Base-by-base conservation (phyloP, 139 green algal genomes). In the Volvox africanus region DNA sequence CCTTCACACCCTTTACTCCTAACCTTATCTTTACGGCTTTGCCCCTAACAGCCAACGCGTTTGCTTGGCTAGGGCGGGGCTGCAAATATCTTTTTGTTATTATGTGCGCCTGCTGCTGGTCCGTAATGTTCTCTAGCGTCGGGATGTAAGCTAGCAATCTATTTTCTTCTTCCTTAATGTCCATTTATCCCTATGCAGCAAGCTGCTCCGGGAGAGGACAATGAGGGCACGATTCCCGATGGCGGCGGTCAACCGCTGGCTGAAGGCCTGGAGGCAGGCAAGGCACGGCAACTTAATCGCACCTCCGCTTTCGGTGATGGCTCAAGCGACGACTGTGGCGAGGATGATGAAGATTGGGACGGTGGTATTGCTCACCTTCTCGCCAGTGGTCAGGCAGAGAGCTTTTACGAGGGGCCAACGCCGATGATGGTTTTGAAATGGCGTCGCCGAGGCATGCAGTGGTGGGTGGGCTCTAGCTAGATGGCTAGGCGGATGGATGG, bases 381-480 rank as follows among this genome's bases (percentile, higher is more conserved):
- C 0, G 87, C 61, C 20, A 78, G 30, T 6, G 87, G 87, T 19
- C 12, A 87, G 87, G 77, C 68, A 35, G 87, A 86, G 61, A 87
- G 20, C 81, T 67, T 87, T 67, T 92, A 92, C 61, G 36, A 20
- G 0, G 62, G 78, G 1, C 81, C 75, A 37, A 82, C 65, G 17
- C 77, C 85, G 11, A 18, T 28, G 61, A 71, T 71, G 87, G 3
- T 91, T 44, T 61, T 91, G 78, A 32, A 65, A 13, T 90, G 86
- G 86, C 73, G 86, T 20, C 86, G 86, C 21, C 73, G 75, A 13
- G 86, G 86, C 73, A 77, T 77, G 32, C 55, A 22, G 44, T 89
- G 83, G 83, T 88, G 33, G 26, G 82, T 84, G 65, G 65, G 18
- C 32, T 1, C 18, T 77, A 21, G 21, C 68, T 80, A 36, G 12